Conservation (phyloP, 192 early-diverging fungal genomes). For the Allomyces arbusculus region DNA sequence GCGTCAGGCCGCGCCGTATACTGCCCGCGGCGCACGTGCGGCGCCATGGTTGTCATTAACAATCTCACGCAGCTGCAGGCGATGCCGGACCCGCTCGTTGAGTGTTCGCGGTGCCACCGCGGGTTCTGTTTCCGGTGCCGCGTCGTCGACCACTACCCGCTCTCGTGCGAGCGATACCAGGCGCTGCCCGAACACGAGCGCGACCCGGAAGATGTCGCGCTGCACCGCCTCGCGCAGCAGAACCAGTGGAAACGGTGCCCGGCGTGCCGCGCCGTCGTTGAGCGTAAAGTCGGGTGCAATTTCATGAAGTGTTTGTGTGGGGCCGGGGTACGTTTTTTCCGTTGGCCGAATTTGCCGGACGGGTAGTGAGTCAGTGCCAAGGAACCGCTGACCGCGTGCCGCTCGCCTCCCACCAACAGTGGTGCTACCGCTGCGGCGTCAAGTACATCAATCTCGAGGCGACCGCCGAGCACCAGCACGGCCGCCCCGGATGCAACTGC, state of each 20-base stretch:
- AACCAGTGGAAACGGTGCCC: constrained; percentile 2
- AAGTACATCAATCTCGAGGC: too few relatives aligned
- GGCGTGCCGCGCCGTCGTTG: constrained; percentile 2
- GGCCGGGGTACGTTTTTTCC: background rate
- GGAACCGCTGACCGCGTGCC: too few relatives aligned
- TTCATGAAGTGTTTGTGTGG: background rate
- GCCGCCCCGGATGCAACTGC: too few relatives aligned
- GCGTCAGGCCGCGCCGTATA: background rate
- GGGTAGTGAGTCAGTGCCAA: too few relatives aligned
- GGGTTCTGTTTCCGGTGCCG: background rate
- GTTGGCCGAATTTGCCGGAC: too few relatives aligned
- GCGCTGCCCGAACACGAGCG: background rate
- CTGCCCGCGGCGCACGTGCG: background rate
- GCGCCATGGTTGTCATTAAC: background rate
- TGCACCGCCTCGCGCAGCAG: background rate
- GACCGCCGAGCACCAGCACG: too few relatives aligned
- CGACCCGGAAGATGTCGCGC: background rate
- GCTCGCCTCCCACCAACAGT: too few relatives aligned
- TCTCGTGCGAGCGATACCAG: constrained; percentile 1
- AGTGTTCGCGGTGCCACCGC: background rate
- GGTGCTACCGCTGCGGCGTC: too few relatives aligned
- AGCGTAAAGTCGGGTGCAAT: background rate
- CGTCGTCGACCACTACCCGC: background rate
- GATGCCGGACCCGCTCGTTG: background rate
- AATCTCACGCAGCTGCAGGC: background rate